These are phyloP conservation scores for Willaertia magna DNA, from an alignment of 208 protist genomes.

Conservation along the genomic window DNA sequence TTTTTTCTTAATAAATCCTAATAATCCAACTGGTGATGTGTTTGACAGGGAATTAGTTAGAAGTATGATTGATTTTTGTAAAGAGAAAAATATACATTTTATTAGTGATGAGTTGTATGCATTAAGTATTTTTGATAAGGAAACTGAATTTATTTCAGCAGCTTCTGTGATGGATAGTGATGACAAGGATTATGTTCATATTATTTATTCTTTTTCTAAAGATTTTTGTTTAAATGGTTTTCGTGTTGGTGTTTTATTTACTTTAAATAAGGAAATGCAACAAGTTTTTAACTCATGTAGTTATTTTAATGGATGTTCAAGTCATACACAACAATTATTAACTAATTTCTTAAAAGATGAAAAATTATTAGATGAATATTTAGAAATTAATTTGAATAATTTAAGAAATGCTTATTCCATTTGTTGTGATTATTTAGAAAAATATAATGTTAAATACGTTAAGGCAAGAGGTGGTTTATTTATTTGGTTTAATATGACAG, in stretches of 20 bases:
- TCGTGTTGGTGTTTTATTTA: conserved; percentile 1
- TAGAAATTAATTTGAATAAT: neutral
- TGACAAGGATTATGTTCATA: neutral
- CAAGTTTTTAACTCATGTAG: neutral
- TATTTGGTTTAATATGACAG: neutral
- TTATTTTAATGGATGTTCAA: neutral
- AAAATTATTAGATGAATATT: neutral
- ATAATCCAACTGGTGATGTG: conserved; percentile 4
- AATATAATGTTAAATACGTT: neutral
- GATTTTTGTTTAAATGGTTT: conserved; percentile 17
- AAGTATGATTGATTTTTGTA: neutral
- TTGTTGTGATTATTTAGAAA: neutral
- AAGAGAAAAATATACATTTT: conserved; percentile 3
- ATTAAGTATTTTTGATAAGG: neutral
- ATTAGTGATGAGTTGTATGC: conserved; percentile 19
- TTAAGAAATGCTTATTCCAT: neutral
- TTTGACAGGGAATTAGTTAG: neutral
- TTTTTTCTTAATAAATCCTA: neutral
- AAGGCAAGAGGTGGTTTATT: neutral
- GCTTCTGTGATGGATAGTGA: neutral
- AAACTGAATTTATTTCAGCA: neutral
- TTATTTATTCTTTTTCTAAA: conserved; percentile 13
- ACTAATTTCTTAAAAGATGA: neutral
- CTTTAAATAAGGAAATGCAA: neutral
- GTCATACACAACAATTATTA: neutral